Conservation (phyloP, 2,329 filamentous ascomycete genomes). For the Fusarium begoniae region DNA sequence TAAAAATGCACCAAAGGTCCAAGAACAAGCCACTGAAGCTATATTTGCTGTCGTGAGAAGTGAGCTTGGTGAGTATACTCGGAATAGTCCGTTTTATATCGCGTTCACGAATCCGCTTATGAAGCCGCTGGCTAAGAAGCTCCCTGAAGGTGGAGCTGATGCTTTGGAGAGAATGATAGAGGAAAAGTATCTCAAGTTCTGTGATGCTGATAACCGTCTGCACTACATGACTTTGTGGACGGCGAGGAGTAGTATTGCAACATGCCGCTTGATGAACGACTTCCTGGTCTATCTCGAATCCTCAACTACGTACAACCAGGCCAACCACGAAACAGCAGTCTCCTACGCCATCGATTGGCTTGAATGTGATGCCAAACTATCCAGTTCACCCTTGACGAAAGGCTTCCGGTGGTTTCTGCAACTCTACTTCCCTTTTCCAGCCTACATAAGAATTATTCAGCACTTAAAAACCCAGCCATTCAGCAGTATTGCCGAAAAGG, state of each 20-base stretch:
- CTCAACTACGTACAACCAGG: conserved; percentile 38
- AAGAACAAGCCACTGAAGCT: conserved; percentile 51
- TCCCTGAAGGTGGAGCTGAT: conserved; percentile 34
- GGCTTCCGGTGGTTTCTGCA: conserved; percentile 51
- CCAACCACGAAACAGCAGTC: conserved; percentile 43
- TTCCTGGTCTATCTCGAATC: conserved; percentile 46
- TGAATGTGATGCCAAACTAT: conserved; percentile 49
- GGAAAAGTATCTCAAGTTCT: conserved; percentile 55
- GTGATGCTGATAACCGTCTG: conserved; percentile 50
- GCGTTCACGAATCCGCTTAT: conserved; percentile 48
- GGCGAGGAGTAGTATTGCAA: conserved; percentile 56
- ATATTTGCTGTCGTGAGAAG: conserved; percentile 53
- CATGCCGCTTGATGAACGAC: conserved; percentile 59
- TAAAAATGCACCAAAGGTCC: conserved; percentile 44
- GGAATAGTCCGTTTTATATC: conserved; percentile 47
- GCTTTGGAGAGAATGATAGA: conserved; percentile 54
- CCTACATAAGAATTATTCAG: conserved; percentile 52
- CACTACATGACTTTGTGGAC: conserved; percentile 55
- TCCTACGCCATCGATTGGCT: conserved; percentile 47
- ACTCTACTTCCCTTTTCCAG: conserved; percentile 52
- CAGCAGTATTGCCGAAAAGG: background rate
- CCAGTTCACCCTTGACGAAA: conserved; percentile 42
- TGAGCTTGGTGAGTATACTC: conserved; percentile 52
- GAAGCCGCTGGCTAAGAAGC: conserved; percentile 39
- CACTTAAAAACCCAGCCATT: conserved; percentile 38